These are phyloP conservation scores for Orobanche coerulescens DNA, from an alignment of 257 asterid genomes.

Conservation along the genomic window DNA sequence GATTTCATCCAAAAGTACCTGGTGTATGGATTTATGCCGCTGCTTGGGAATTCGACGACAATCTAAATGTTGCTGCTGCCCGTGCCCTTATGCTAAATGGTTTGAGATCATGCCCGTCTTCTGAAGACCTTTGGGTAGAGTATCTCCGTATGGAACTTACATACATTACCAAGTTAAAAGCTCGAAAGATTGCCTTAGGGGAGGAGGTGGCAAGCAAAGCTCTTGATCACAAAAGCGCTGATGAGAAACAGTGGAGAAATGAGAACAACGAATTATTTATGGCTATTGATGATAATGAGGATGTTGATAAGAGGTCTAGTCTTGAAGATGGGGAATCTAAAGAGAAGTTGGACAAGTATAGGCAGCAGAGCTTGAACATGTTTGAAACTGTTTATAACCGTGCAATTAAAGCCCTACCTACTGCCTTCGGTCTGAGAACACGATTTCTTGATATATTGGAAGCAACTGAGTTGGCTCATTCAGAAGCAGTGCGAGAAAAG, in stretches of 20 bases:
- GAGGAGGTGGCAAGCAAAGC: slow-evolving; percentile 45
- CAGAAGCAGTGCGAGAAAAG: slow-evolving; percentile 49
- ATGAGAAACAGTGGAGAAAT: slow-evolving; percentile 64
- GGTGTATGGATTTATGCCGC: slow-evolving; percentile 96
- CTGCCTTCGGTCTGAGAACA: slow-evolving; percentile 55
- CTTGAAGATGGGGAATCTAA: slow-evolving; percentile 42
- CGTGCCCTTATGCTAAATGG: slow-evolving; percentile 93
- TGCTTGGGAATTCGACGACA: slow-evolving; percentile 88
- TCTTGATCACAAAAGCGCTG: slow-evolving; percentile 29
- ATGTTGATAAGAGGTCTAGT: slow-evolving; percentile 29
- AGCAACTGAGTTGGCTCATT: slow-evolving; percentile 41
- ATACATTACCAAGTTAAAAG: slow-evolving; percentile 73
- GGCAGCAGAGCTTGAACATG: slow-evolving; percentile 56
- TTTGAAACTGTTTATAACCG: slow-evolving; percentile 56
- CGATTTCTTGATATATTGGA: slow-evolving; percentile 75
- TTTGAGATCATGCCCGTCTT: slow-evolving; percentile 79
- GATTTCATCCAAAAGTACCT: slow-evolving; percentile 90
- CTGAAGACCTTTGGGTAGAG: slow-evolving; percentile 92
- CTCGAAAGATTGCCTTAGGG: slow-evolving; percentile 74
- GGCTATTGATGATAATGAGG: slow-evolving; percentile 46
- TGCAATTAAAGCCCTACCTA: slow-evolving; percentile 69
- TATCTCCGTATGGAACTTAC: slow-evolving; percentile 96
- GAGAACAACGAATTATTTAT: slow-evolving; percentile 66
- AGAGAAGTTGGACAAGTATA: slow-evolving; percentile 42
- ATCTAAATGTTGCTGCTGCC: slow-evolving; percentile 78